These are phyloP conservation scores for Alternaria arbusti DNA, from an alignment of 2,329 filamentous ascomycete genomes.

Conservation along the genomic window DNA sequence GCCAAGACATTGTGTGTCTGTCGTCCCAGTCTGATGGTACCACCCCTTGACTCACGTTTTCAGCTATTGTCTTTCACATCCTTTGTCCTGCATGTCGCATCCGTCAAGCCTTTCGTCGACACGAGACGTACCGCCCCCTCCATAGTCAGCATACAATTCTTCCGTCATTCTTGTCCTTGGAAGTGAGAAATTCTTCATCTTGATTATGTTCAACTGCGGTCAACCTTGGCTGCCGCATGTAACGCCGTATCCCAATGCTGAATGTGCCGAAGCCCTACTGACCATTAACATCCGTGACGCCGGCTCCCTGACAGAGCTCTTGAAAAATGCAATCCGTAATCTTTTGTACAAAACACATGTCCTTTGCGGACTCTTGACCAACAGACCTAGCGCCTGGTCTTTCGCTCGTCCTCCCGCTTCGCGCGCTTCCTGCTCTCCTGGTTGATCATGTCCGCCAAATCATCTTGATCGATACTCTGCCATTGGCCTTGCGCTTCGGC, in stretches of 20 bases:
- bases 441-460: slow-evolving; percentile 94
- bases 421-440: slow-evolving; percentile 89
- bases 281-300: slow-evolving; percentile 29
- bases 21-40: not conserved
- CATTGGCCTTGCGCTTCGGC: slow-evolving; percentile 67
- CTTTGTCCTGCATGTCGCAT: slow-evolving; percentile 2
- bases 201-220: slow-evolving; percentile 35
- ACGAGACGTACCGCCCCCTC: not conserved
- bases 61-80: slow-evolving; percentile 4
- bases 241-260: slow-evolving; percentile 38
- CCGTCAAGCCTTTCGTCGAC: not conserved
- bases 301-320: slow-evolving; percentile 24
- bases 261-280: slow-evolving; percentile 16
- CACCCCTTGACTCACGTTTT: not conserved
- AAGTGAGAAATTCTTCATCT: slow-evolving; percentile 26
- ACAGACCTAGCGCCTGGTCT: slow-evolving; percentile 59
- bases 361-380: slow-evolving; percentile 10
- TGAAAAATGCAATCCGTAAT: slow-evolving; percentile 17
- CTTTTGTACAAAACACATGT: slow-evolving; percentile 31
- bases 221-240: slow-evolving; percentile 19
- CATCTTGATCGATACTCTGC: slow-evolving; percentile 82
- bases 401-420: slow-evolving; percentile 83
- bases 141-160: slow-evolving; percentile 13
- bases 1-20: not conserved
- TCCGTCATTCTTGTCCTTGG: slow-evolving; percentile 11